A percentile compares a stretch with the other conserved stretches of the same genome.
phyloP scores from a whole-genome alignment of 257 asterid species.

The Primulina tabacum region DNA sequence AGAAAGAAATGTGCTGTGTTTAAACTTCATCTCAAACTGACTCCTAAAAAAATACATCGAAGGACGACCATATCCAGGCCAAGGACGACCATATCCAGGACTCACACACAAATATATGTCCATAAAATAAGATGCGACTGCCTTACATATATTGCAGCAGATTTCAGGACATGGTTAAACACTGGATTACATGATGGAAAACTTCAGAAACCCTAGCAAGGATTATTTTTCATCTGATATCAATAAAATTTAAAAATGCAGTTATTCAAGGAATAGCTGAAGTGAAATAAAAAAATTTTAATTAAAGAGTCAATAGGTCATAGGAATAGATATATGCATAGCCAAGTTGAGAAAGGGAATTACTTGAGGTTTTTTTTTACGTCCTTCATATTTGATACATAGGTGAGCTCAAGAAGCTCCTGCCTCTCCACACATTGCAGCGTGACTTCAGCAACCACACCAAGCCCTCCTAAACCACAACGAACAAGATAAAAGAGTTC shows the following conservation, averaged over 20 bases:
- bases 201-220: no score
- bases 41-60: not conserved
- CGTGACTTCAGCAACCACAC: conserved; percentile 95
- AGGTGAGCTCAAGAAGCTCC: conserved; percentile 93
- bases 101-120: not conserved
- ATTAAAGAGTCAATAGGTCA: not conserved
- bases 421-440: conserved; percentile 89
- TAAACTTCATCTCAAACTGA: not conserved
- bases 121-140: not conserved
- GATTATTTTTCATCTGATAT: no score
- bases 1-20: no score
- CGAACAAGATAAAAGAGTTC: conserved; percentile 91
- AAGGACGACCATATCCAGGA: not conserved
- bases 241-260: not conserved
- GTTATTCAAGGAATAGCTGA: not conserved
- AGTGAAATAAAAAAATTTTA: not conserved
- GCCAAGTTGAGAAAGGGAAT: conserved; percentile 24
- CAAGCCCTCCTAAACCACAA: conserved; percentile 98
- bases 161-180: not conserved
- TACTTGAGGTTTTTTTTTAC: conserved; percentile 93
- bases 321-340: conserved; percentile 4
- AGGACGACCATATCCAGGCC: not conserved
- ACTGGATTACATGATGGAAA: not conserved
- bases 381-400: conserved; percentile 67
- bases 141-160: not conserved